phyloP scores from a whole-genome alignment of 495 filamentous ascomycete species.

The Tetracladium marchalianum region DNA sequence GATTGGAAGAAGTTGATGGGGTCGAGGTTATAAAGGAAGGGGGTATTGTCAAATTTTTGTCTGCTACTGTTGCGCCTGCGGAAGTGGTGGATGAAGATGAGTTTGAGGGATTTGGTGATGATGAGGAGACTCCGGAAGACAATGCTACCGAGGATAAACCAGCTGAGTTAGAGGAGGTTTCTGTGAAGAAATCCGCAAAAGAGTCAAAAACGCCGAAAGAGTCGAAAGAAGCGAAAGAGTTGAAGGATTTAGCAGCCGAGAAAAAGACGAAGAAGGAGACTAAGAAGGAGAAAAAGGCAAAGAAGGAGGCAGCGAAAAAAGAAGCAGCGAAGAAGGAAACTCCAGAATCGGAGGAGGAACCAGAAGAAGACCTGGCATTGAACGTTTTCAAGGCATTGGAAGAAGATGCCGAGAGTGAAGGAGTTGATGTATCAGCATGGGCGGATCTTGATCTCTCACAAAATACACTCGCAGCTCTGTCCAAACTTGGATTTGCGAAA shows the following conservation, averaged over 20 bases:
- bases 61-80: conserved; percentile 2
- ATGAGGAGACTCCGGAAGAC: conserved; percentile 23
- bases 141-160: conserved; percentile 34
- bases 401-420: conserved; percentile 27
- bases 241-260: conserved; percentile 22
- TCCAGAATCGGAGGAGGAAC: conserved; percentile 11
- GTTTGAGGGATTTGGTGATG: conserved; percentile 44
- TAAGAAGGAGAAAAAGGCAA: conserved; percentile 18
- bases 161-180: conserved; percentile 20
- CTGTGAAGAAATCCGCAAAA: conserved; percentile 5
- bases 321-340: conserved; percentile 1
- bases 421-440: conserved; percentile 67
- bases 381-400: conserved; percentile 25
- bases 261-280: conserved; percentile 19
- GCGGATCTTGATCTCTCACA: conserved; percentile 57
- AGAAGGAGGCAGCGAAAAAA: neutral
- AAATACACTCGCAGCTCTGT: conserved; percentile 58
- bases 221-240: conserved; percentile 26
- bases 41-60: conserved; percentile 42
- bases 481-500: conserved; percentile 64
- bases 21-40: conserved; percentile 65
- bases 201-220: conserved; percentile 32
- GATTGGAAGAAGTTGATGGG: conserved; percentile 84
- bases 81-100: conserved; percentile 32
- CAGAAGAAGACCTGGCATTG: conserved; percentile 14